A percentile compares a stretch with the other conserved stretches of the same genome.
phyloP scores from a whole-genome alignment of 208 protist species.

The Wallacemonas sp. region DNA sequence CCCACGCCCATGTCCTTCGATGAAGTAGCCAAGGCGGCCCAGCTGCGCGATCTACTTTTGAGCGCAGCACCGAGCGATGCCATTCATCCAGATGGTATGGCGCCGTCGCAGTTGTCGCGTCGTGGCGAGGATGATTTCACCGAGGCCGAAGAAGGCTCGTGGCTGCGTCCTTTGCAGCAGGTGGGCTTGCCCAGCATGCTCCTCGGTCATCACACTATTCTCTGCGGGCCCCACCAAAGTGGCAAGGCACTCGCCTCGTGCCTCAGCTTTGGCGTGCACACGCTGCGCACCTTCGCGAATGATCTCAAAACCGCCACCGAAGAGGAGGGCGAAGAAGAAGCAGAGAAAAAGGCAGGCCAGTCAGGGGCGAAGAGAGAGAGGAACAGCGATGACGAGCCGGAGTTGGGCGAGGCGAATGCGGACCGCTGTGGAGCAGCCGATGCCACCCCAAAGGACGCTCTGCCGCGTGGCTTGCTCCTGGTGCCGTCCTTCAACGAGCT shows the following conservation, averaged over 20 bases:
- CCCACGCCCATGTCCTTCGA: conserved; percentile 3
- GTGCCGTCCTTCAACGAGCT: conserved; percentile 45
- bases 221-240: conserved; percentile 46
- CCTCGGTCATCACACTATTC: conserved; percentile 64
- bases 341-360: too few relatives aligned
- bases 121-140: too few relatives aligned
- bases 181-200: conserved; percentile 58
- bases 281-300: conserved; percentile 14
- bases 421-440: too few relatives aligned
- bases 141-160: not conserved
- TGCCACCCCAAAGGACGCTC: not conserved
- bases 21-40: conserved; percentile 2
- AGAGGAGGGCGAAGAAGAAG: conserved; percentile 14
- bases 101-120: too few relatives aligned
- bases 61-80: too few relatives aligned
- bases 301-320: not conserved
- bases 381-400: conserved; percentile 17
- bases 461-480: conserved; percentile 53
- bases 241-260: conserved; percentile 61
- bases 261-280: conserved; percentile 32
- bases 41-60: conserved; percentile 7
- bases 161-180: conserved; percentile 54
- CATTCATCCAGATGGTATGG: too few relatives aligned
- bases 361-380: too few relatives aligned
- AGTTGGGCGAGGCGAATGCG: not conserved